Percentiles rank a stretch among this genome's conserved stretches.
Evolutionary conservation across 2,329 filamentous ascomycete species (phyloP).

Genomic region (Mycogone perniciosa): DNA sequence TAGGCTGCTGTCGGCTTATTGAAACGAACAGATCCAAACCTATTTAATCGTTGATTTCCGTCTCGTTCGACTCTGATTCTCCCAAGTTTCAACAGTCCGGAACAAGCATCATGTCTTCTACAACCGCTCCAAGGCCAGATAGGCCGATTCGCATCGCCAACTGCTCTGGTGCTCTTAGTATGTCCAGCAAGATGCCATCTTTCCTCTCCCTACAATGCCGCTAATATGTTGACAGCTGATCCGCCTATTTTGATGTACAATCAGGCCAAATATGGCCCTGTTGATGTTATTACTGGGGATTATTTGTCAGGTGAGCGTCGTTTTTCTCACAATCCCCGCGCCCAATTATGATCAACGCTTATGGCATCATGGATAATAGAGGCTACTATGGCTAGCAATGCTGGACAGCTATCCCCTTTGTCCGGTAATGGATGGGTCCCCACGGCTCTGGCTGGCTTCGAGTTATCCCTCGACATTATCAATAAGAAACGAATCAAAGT

Average conservation of each 20-base stretch:
- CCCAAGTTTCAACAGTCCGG: not conserved
- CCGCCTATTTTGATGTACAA: slow-evolving; percentile 22
- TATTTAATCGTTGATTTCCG: too few relatives aligned
- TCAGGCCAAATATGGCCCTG: slow-evolving; percentile 23
- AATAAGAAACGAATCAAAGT: slow-evolving; percentile 45
- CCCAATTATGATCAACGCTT: not conserved
- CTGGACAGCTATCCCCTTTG: slow-evolving; percentile 6
- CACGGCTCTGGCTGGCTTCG: slow-evolving; percentile 19
- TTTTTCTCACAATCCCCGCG: not conserved
- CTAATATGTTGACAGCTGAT: slow-evolving; percentile 12
- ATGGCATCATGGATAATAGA: slow-evolving; percentile 13
- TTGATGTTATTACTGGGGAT: slow-evolving; percentile 48
- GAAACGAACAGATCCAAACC: too few relatives aligned
- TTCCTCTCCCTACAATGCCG: not conserved
- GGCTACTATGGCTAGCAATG: slow-evolving; percentile 22
- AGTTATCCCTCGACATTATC: slow-evolving; percentile 27
- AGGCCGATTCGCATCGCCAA: slow-evolving; percentile 21
- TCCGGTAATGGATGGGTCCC: slow-evolving; percentile 16
- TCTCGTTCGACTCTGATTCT: too few relatives aligned
- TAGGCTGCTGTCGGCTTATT: too few relatives aligned
- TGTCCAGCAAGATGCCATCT: not conserved
- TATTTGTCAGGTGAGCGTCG: slow-evolving; percentile 37
- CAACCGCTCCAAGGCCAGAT: not conserved
- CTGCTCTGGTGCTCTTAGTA: slow-evolving; percentile 21
- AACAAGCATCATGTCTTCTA: not conserved